phyloP scores from a whole-genome alignment of 164 flowering plant genomes.

The Pachysandra terminalis region DNA sequence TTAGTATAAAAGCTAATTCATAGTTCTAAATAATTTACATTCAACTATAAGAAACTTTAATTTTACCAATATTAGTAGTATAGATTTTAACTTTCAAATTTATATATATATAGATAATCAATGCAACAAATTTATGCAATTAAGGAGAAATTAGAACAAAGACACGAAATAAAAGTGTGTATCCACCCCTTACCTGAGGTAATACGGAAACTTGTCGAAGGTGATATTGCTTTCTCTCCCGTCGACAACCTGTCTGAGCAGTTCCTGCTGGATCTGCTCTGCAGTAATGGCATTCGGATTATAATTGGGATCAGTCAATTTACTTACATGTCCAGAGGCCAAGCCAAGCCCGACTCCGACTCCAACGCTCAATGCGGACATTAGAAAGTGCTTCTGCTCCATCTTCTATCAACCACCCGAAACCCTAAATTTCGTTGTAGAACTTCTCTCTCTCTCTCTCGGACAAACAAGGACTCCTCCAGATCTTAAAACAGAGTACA shows the following conservation, averaged over 20 bases:
- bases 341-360: slow-evolving; percentile 85
- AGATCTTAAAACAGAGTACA: background rate
- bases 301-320: slow-evolving; percentile 42
- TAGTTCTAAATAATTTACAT: too few relatives aligned
- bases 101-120: too few relatives aligned
- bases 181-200: slow-evolving; percentile 52
- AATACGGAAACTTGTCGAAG: slow-evolving; percentile 80
- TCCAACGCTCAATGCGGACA: slow-evolving; percentile 88
- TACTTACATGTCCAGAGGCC: slow-evolving; percentile 67
- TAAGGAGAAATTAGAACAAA: background rate
- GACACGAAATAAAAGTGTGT: background rate
- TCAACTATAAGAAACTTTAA: too few relatives aligned
- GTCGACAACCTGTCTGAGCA: slow-evolving; percentile 57
- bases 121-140: background rate
- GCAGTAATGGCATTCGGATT: slow-evolving; percentile 34
- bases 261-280: slow-evolving; percentile 64
- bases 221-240: slow-evolving; percentile 74
- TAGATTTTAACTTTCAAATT: too few relatives aligned
- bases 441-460: slow-evolving; percentile 3
- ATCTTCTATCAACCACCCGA: slow-evolving; percentile 22
- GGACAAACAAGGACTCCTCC: background rate
- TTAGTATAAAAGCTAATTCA: too few relatives aligned
- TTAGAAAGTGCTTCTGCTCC: slow-evolving; percentile 66
- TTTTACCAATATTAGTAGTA: too few relatives aligned
- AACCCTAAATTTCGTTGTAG: background rate